A percentile compares a stretch with the other conserved stretches of the same genome.
Evolutionary conservation across 1,139 yeast species (phyloP).

Genomic region (Zygoascus meyerae): DNA sequence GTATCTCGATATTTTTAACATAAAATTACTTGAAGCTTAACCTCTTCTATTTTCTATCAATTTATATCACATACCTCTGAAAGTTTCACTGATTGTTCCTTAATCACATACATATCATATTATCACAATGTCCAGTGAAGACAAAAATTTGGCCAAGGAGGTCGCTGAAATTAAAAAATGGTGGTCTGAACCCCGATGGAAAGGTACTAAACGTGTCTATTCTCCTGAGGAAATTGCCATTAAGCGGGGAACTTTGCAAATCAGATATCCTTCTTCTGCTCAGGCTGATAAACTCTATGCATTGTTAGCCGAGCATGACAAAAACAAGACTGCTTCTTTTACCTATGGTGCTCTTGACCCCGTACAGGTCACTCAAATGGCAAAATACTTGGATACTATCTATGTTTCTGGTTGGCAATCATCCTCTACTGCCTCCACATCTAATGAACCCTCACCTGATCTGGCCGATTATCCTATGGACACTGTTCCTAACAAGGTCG

Average conservation of each 20-base stretch:
- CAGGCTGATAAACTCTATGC: slow-evolving; percentile 80
- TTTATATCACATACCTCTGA: background rate
- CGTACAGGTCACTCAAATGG: slow-evolving; percentile 94
- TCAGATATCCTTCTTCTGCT: slow-evolving; percentile 66
- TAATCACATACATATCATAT: background rate
- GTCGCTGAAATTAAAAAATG: slow-evolving; percentile 70
- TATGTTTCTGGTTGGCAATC: slow-evolving; percentile 99
- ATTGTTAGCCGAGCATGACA: slow-evolving; percentile 65
- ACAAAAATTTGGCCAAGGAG: slow-evolving; percentile 58
- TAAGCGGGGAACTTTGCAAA: slow-evolving; percentile 72
- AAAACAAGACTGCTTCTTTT: slow-evolving; percentile 69
- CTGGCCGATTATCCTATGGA: slow-evolving; percentile 98
- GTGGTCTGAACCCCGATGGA: slow-evolving; percentile 95
- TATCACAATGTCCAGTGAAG: slow-evolving; percentile 42
- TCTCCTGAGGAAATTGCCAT: slow-evolving; percentile 83
- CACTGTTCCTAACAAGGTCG: slow-evolving; percentile 97
- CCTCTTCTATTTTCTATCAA: background rate
- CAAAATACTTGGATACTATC: slow-evolving; percentile 84
- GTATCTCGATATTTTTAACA: background rate
- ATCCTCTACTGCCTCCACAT: slow-evolving; percentile 93
- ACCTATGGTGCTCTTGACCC: slow-evolving; percentile 98
- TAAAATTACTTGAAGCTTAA: background rate
- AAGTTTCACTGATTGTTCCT: background rate
- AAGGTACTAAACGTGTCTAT: slow-evolving; percentile 80
- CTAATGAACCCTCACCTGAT: slow-evolving; percentile 97